These are phyloP conservation scores for Colletotrichum lindemuthianum DNA, from an alignment of 2,329 filamentous ascomycete species.

Conservation along the genomic window DNA sequence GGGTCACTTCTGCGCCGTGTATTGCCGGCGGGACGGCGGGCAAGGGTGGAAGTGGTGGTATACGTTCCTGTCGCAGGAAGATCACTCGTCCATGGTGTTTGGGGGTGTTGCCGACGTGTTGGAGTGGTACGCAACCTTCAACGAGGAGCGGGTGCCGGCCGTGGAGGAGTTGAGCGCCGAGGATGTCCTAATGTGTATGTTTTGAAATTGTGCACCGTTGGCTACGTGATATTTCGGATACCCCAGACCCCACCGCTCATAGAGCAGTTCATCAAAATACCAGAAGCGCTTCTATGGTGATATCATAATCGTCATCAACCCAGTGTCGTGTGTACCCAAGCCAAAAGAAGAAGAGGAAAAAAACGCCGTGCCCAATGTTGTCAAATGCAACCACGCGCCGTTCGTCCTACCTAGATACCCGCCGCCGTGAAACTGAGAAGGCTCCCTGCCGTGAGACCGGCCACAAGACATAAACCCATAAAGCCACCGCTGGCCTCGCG, in stretches of 20 bases:
- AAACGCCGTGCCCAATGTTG: not conserved
- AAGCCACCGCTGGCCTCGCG: conserved; percentile 90
- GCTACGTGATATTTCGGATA: too few species aligned
- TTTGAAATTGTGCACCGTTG: not conserved
- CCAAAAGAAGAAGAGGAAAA: too few species aligned
- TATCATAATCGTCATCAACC: conserved; percentile 3
- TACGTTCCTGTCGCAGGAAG: not conserved
- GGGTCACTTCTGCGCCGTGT: conserved; percentile 10
- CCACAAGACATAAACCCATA: conserved; percentile 91
- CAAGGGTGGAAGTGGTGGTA: not conserved
- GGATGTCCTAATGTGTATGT: not conserved
- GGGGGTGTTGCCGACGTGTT: not conserved
- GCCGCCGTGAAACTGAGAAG: conserved; percentile 84
- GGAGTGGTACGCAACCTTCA: conserved; percentile 2
- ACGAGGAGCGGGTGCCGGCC: not conserved
- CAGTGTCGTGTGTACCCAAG: not conserved
- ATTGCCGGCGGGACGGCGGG: not conserved
- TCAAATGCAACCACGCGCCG: not conserved
- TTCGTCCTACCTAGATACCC: conserved; percentile 48
- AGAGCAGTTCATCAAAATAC: too few species aligned
- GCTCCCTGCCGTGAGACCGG: conserved; percentile 85
- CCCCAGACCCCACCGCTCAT: too few species aligned
- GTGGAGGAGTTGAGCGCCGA: conserved; percentile 1
- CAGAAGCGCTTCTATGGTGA: conserved; percentile 4
- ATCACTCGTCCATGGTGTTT: conserved; percentile 5